Base-by-base conservation (phyloP, 495 filamentous ascomycete genomes). In the Mycothermus thermophilus region DNA sequence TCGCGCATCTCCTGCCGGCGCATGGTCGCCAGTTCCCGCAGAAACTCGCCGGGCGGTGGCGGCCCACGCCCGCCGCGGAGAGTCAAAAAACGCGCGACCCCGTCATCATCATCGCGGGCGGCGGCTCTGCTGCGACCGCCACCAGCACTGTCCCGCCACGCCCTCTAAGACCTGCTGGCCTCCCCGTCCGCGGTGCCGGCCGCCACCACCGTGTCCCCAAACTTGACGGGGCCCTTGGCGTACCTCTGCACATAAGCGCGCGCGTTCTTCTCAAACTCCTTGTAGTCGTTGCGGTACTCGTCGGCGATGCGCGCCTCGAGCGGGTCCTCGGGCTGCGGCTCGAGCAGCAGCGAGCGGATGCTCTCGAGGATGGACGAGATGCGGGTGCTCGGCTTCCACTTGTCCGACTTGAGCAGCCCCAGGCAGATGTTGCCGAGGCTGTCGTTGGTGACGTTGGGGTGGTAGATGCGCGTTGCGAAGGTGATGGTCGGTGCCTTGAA, bases 361-460 rank as follows among this genome's bases (percentile, higher is more conserved):
- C 90, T 83, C 44, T 78, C 69, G 27, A 97, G 72, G 17, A 96
- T 84, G 8, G 73, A 73, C 22, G 59, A 54, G 39, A 96, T 73
- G 60, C 77, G 80, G 40, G 75, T 80, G 20, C 74, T 75, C 1
- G 90, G 90, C 67, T 97, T 97, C 92, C 92, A 97, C 50, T 86
- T 79, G 40, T 95, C 92, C 15, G 75, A 46, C 38, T 86, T 79
- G 42, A 97, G 71, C 59, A 93, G 75, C 8, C 77, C 80, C 22
- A 97, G 70, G 57, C 90, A 97, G 80, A 97, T 93, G 51, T 67
- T 74, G 7, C 90, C 90, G 38, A 80, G 30, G 45, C 77, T 78
- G 58, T 96, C 92, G 67, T 94, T 94, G 51, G 82, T 86, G 29
- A 97, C 76, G 61, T 97, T 97, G 10, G 92, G 92, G 68, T 97